Percentiles rank a stretch among this genome's conserved stretches.
These are phyloP conservation scores for Cornus kousa DNA, from an alignment of 148 eudicot species.

Conservation along the genomic window DNA sequence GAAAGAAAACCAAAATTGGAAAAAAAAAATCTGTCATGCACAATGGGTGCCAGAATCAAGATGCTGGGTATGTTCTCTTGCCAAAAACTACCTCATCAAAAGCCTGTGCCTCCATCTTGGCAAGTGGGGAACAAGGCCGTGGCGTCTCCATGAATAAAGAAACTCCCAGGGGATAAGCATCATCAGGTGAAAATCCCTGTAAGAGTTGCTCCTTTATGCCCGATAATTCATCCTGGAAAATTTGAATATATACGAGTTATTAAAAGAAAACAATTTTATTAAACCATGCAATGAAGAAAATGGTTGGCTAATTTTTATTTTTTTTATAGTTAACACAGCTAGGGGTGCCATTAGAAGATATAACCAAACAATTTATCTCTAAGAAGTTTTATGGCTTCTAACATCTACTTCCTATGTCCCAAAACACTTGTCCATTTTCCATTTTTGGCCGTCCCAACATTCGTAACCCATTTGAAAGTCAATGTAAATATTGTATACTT, in stretches of 20 bases:
- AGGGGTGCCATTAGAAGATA: too few species aligned
- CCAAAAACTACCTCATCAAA: slow-evolving; percentile 58
- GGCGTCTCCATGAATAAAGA: slow-evolving; percentile 86
- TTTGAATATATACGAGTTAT: slow-evolving; percentile 8
- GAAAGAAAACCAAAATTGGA: slow-evolving; percentile 12
- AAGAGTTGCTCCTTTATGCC: slow-evolving; percentile 57
- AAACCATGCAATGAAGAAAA: neutral
- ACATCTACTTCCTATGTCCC: too few species aligned
- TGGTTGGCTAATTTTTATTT: too few species aligned
- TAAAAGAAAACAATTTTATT: neutral
- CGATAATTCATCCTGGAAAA: slow-evolving; percentile 57
- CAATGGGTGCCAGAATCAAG: neutral
- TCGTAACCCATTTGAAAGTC: too few species aligned
- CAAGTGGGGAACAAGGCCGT: slow-evolving; percentile 61
- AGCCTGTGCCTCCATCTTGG: slow-evolving; percentile 43
- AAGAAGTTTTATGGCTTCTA: neutral
- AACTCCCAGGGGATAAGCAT: slow-evolving; percentile 60
- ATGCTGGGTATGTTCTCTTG: neutral
- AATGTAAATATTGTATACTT: too few species aligned
- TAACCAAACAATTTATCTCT: too few species aligned
- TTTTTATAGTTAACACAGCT: neutral
- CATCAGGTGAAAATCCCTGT: slow-evolving; percentile 76
- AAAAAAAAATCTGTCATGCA: slow-evolving; percentile 1
- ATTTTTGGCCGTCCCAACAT: too few species aligned
- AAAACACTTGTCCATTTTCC: too few species aligned